A percentile compares a stretch with the other conserved stretches of the same genome.
phyloP scores from a whole-genome alignment of 2,329 filamentous ascomycete genomes.

The Fusarium nanum region DNA sequence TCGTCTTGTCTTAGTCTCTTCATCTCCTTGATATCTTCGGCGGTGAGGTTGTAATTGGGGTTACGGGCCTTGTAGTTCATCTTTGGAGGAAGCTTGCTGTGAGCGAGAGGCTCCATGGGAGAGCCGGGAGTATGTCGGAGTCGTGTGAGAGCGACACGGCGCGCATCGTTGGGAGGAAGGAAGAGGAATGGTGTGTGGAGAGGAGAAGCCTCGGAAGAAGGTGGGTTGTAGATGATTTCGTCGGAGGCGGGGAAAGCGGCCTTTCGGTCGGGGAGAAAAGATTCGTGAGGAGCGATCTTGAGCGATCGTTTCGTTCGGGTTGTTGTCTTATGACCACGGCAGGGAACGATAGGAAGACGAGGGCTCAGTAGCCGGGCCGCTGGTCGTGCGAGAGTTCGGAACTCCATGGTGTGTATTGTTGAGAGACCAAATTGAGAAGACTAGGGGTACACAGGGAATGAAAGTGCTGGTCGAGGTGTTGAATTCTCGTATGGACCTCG shows the following conservation, averaged over 20 bases:
- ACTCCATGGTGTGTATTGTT: slow-evolving; percentile 49
- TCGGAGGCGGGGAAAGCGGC: slow-evolving; percentile 48
- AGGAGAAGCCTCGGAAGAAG: slow-evolving; percentile 65
- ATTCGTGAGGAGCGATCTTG: slow-evolving; percentile 70
- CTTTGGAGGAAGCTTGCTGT: slow-evolving; percentile 51
- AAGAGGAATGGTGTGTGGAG: slow-evolving; percentile 75
- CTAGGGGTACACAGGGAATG: neutral
- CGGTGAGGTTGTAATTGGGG: slow-evolving; percentile 64
- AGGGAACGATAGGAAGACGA: slow-evolving; percentile 45
- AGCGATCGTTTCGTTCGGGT: slow-evolving; percentile 67
- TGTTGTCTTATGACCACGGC: slow-evolving; percentile 63
- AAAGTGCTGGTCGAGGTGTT: neutral
- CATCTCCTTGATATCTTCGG: slow-evolving; percentile 70
- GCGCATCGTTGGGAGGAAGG: slow-evolving; percentile 67
- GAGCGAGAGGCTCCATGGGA: slow-evolving; percentile 28
- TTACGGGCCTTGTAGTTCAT: slow-evolving; percentile 52
- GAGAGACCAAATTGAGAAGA: slow-evolving; percentile 2
- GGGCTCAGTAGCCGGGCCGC: slow-evolving; percentile 49
- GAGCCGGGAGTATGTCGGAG: slow-evolving; percentile 53
- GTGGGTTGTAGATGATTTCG: slow-evolving; percentile 68
- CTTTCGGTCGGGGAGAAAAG: slow-evolving; percentile 62
- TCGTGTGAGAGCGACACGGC: slow-evolving; percentile 61
- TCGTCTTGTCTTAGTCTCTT: slow-evolving; percentile 64
- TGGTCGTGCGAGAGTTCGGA: slow-evolving; percentile 52
- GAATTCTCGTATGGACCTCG: slow-evolving; percentile 21